These are phyloP conservation scores for Cyberlindnera lachancei DNA, from an alignment of 805 yeast genomes.

Conservation along the genomic window DNA sequence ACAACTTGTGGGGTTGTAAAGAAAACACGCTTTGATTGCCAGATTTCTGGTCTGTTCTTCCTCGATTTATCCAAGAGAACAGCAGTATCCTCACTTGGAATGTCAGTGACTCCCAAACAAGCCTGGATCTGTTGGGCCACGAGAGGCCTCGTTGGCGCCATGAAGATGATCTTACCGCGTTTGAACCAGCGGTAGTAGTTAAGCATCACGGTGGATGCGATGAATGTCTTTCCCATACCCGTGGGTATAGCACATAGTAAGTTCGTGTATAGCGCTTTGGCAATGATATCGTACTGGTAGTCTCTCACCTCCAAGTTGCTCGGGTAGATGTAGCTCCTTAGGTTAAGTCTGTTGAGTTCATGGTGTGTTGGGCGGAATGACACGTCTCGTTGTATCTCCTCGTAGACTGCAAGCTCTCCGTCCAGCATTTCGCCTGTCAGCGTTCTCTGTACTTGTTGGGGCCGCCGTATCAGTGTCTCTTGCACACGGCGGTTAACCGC, in stretches of 20 bases:
- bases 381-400: slow-evolving; percentile 29
- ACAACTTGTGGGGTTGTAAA: slow-evolving; percentile 96
- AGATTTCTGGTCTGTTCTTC: slow-evolving; percentile 63
- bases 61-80: slow-evolving; percentile 57
- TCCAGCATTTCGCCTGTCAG: slow-evolving; percentile 23
- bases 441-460: slow-evolving; percentile 29
- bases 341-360: slow-evolving; percentile 30
- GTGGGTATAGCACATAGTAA: slow-evolving; percentile 90
- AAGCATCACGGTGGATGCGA: slow-evolving; percentile 89
- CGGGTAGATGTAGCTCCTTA: slow-evolving; percentile 66
- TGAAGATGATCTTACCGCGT: slow-evolving; percentile 71
- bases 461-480: slow-evolving; percentile 24
- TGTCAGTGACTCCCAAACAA: slow-evolving; percentile 79
- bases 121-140: slow-evolving; percentile 96
- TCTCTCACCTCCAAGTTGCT: slow-evolving; percentile 78
- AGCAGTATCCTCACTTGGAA: slow-evolving; percentile 70
- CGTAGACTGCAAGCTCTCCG: slow-evolving; percentile 22
- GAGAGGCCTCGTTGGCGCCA: slow-evolving; percentile 96
- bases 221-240: slow-evolving; percentile 94
- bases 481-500: slow-evolving; percentile 26
- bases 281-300: slow-evolving; percentile 79
- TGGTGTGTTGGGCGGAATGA: slow-evolving; percentile 44
- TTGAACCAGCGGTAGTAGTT: slow-evolving; percentile 85
- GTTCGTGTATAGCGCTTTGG: slow-evolving; percentile 64
- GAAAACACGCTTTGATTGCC: slow-evolving; percentile 72